A percentile compares a stretch with the other conserved stretches of the same genome.
These are phyloP conservation scores for Colletotrichum sansevieriae DNA, from an alignment of 2,329 filamentous ascomycete genomes.

Conservation along the genomic window DNA sequence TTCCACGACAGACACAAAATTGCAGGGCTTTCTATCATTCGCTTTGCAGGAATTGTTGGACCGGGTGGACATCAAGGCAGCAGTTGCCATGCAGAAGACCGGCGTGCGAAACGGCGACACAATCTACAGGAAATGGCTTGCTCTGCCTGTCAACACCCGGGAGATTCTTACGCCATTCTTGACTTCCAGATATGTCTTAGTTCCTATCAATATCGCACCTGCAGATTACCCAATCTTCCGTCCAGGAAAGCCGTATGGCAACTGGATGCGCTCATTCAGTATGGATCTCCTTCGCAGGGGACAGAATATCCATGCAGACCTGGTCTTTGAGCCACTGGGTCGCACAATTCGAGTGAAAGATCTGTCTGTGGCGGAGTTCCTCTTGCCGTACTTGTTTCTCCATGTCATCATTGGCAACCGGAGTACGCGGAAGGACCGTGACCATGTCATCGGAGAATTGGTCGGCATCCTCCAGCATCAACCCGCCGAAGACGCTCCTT, in stretches of 20 bases:
- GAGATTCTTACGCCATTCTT: constrained; percentile 91
- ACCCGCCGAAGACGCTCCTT: constrained; percentile 62
- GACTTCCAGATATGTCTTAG: constrained; percentile 84
- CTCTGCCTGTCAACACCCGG: constrained; percentile 81
- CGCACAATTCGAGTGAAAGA: constrained; percentile 89
- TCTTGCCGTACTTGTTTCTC: constrained; percentile 88
- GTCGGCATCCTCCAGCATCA: constrained; percentile 78
- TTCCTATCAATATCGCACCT: constrained; percentile 67
- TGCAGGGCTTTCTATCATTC: constrained; percentile 93
- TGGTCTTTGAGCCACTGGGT: constrained; percentile 85
- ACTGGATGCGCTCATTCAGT: constrained; percentile 86
- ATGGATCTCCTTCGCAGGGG: constrained; percentile 85
- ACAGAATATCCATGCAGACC: constrained; percentile 78
- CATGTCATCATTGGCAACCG: constrained; percentile 83
- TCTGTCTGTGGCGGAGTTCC: constrained; percentile 85
- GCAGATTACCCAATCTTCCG: constrained; percentile 84
- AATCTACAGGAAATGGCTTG: constrained; percentile 80
- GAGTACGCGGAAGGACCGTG: constrained; percentile 70
- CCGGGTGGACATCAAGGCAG: constrained; percentile 78
- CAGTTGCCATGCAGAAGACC: constrained; percentile 58
- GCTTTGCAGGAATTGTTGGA: constrained; percentile 93
- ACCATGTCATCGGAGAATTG: constrained; percentile 79
- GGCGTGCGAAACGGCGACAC: constrained; percentile 63
- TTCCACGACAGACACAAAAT: constrained; percentile 86
- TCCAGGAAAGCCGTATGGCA: constrained; percentile 75